phyloP scores from a whole-genome alignment of 306 rosid species.

The Quercus gilva region DNA sequence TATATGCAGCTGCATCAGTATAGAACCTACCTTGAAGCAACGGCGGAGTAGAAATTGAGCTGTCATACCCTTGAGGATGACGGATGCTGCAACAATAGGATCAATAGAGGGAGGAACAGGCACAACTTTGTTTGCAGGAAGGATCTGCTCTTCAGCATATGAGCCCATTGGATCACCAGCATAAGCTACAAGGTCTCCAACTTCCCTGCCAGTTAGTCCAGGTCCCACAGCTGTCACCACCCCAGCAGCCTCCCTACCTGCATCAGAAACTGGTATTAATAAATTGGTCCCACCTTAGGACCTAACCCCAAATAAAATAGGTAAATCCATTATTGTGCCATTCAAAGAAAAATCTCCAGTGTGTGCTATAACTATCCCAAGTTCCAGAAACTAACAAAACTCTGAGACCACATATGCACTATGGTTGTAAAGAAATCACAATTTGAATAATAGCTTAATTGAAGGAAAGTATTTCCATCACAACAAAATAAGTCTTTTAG shows the following conservation, averaged over 20 bases:
- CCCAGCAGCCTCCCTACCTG: constrained; percentile 94
- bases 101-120: constrained; percentile 77
- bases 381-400: background rate
- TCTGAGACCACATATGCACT: background rate
- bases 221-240: constrained; percentile 79
- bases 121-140: constrained; percentile 74
- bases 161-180: constrained; percentile 87
- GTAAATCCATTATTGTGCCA: background rate
- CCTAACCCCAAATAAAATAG: background rate
- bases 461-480: background rate
- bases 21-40: constrained; percentile 68
- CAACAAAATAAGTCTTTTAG: background rate
- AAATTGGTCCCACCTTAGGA: background rate
- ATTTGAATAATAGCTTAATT: background rate
- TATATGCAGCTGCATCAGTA: background rate
- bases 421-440: background rate
- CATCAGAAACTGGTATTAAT: background rate
- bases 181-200: constrained; percentile 85
- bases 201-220: constrained; percentile 64
- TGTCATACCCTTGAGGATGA: constrained; percentile 85
- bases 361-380: background rate
- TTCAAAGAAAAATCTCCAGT: background rate
- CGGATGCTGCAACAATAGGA: constrained; percentile 72
- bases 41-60: constrained; percentile 61
- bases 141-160: constrained; percentile 90